Evolutionary conservation across 345 rosid genomes (phyloP), one percentile per base, ranked within the genome.

Genomic region (Litchi chinensis): DNA sequence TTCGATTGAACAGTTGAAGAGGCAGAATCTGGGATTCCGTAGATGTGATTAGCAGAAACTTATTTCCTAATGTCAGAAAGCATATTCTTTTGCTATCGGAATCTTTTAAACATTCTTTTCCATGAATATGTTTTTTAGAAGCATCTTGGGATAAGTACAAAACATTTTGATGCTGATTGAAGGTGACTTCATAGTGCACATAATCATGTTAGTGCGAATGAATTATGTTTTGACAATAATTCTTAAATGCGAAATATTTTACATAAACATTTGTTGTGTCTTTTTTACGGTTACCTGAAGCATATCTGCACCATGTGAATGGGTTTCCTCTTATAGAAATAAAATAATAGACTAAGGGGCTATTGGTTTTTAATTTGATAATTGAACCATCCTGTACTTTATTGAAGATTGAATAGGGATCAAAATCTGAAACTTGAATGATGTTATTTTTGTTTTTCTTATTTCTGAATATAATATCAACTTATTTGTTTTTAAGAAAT

Each of bases 91-190:
- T 48, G 60, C 74, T 68, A 28, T 70, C 4, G 8, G 22, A 70
- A 46, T 50, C 60, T 52, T 70, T 56, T 70, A 32, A 65, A 32
- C 70, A 67, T 67, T 19, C 12, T 48, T 8, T 32, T 48, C 37
- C 74, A 22, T 48, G 4, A 50, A 15, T 48, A 50, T 37, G 59
- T 70, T 59, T 15, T n/a, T 26, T 15, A 37, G 26, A 48, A 48
- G 18, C 18, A 7, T 9, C 11, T 40, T 60, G 65, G 26, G 10
- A 60, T 60, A 60, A 59, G 13, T n/a, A 21, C 65, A 16, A 54
- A 54, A 60, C 65, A 60, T 60, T 60, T 60, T 60, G 65, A 60
- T 60, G 12, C 65, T 60, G 22, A 60, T 22, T 60, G 26, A 60
- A 60, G 52, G 37, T 7, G 28, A 22, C 65, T 21, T 59, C 22